Evolutionary conservation across 2,329 filamentous ascomycete genomes (phyloP), one percentile per base, ranked within the genome.

Genomic region (Botrytis hyacinthi): DNA sequence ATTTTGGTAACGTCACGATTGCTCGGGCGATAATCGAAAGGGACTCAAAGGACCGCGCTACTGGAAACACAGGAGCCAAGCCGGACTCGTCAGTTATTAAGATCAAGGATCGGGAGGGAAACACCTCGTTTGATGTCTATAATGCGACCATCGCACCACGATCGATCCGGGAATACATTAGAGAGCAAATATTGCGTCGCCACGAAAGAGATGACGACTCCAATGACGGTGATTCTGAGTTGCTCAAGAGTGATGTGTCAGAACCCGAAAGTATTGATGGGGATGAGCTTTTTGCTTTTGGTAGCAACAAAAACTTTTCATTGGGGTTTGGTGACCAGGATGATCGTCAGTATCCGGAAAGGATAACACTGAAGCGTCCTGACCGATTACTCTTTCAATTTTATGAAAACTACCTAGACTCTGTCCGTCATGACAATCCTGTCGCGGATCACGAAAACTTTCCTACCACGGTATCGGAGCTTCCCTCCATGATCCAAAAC

Each of bases 261-360:
- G 48, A 74, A 73, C 44, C 68, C 54, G 32, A 74, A 71, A 40
- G 77, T 91, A 71, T 73, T 40, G 81, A 85, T 35, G 95, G 94
- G 14, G 93, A 97, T 79, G 96, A 99, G 80, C 84, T 98, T 0
- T 98, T 94, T 79, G 92, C 94, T 1, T 98, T 98, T 82, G 96
- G 96, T 68, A 98, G 95, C 83, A 99, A 98, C 83, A 97, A 96
- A 80, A 99, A 99, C 78, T 84, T 97, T 16, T 96, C 93, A 0
- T 87, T 99, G 35, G 96, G 96, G 1, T 91, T 98, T 74, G 95
- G 95, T n/a, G 95, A 99, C 80, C 92, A 97, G 79, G 94, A 98
- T 81, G 95, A 99, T 80, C 90, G 96, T 4, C 95, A 98, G 76
- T 97, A 92, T 79, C 96, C 96, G 0, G 96, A 98, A 81, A 92